These are phyloP conservation scores for Warburgia ugandensis DNA, from an alignment of 164 flowering plant species.

Conservation along the genomic window DNA sequence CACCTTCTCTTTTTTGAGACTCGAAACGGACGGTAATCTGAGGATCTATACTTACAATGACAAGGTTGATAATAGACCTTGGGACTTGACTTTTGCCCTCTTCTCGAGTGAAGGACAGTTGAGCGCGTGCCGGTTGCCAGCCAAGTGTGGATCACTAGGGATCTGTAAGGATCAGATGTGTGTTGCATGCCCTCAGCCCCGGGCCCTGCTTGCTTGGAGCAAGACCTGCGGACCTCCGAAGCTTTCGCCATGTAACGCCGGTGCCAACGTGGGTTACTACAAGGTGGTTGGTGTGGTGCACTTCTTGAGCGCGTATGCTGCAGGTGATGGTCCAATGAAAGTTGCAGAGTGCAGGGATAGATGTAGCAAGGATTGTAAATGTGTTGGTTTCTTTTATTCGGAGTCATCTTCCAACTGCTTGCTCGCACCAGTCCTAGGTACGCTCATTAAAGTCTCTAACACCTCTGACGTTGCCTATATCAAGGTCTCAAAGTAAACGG, in stretches of 20 bases:
- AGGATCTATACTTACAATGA: slow-evolving; percentile 27
- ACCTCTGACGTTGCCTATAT: slow-evolving; percentile 32
- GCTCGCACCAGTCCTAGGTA: slow-evolving; percentile 24
- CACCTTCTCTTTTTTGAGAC: slow-evolving; percentile 29
- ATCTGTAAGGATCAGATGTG: slow-evolving; percentile 28
- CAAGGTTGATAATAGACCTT: slow-evolving; percentile 25
- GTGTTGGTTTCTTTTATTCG: slow-evolving; percentile 38
- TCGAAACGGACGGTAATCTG: slow-evolving; percentile 39
- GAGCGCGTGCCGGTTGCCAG: slow-evolving; percentile 37
- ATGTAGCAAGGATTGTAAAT: slow-evolving; percentile 41
- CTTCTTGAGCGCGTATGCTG: slow-evolving; percentile 19
- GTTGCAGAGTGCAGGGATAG: slow-evolving; percentile 22
- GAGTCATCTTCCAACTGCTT: slow-evolving; percentile 29
- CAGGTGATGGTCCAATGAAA: slow-evolving; percentile 19
- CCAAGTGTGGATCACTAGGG: slow-evolving; percentile 24
- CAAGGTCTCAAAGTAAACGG: too few species aligned
- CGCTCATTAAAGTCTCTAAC: slow-evolving; percentile 25
- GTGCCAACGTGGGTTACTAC: slow-evolving; percentile 19
- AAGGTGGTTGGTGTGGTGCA: slow-evolving; percentile 39
- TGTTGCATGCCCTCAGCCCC: slow-evolving; percentile 33
- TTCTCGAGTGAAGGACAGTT: slow-evolving; percentile 21
- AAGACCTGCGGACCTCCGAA: slow-evolving; percentile 21
- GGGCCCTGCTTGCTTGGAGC: slow-evolving; percentile 31
- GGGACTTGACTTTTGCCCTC: slow-evolving; percentile 35
- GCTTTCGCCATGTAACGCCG: slow-evolving; percentile 18